Evolutionary conservation across 257 asterid species (phyloP).

Genomic region (Plectranthus barbatus): DNA sequence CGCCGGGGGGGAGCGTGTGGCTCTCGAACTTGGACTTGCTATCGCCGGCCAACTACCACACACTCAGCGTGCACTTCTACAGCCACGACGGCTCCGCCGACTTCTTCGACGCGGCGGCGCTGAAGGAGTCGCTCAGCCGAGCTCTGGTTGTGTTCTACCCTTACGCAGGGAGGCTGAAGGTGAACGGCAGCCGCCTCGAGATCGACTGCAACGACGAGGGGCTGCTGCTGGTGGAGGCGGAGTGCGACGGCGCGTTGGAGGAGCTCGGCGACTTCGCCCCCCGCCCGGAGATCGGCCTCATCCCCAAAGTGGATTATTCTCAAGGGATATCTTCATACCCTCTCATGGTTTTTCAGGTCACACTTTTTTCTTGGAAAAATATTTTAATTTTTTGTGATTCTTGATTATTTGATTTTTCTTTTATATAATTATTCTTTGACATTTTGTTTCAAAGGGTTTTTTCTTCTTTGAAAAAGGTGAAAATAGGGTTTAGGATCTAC

Average conservation of each 20-base stretch:
- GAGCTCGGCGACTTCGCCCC: slow-evolving; percentile 66
- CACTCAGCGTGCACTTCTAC: slow-evolving; percentile 43
- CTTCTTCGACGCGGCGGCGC: slow-evolving; percentile 39
- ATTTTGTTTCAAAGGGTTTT: no score
- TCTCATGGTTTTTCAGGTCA: slow-evolving; percentile 68
- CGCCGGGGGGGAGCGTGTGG: slow-evolving; percentile 39
- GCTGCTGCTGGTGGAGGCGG: slow-evolving; percentile 56
- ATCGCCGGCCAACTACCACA: slow-evolving; percentile 37
- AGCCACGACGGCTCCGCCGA: slow-evolving; percentile 27
- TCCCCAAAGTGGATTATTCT: slow-evolving; percentile 58
- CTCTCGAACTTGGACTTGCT: slow-evolving; percentile 48
- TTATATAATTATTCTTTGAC: no score
- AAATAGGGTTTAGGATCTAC: no score
- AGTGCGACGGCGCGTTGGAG: slow-evolving; percentile 40
- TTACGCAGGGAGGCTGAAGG: slow-evolving; percentile 44
- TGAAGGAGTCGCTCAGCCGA: slow-evolving; percentile 42
- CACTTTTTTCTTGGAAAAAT: no score
- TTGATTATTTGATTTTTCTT: not conserved
- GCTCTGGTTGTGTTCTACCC: slow-evolving; percentile 61
- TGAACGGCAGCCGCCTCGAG: slow-evolving; percentile 45
- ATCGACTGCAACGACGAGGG: slow-evolving; percentile 62
- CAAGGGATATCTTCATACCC: slow-evolving; percentile 45
- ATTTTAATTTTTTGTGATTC: not conserved
- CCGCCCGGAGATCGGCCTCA: slow-evolving; percentile 47
- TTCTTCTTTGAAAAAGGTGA: no score